Conservation (phyloP, 768 basidiomycete species). For the Kwoniella heveanensis region DNA sequence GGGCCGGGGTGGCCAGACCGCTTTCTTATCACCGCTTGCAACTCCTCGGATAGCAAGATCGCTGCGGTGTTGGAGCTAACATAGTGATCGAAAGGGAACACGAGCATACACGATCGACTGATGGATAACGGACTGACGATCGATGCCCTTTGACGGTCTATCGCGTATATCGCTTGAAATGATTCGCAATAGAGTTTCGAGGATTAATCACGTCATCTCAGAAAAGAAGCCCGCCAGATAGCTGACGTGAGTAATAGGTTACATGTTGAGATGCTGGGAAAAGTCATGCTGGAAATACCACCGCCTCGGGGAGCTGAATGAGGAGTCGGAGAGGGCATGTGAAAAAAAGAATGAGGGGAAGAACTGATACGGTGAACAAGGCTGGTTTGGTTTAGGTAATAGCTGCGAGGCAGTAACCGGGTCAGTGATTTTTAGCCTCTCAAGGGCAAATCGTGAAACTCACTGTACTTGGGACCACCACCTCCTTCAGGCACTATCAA, state of each 20-base stretch:
- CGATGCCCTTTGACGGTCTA: neutral
- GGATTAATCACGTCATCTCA: too few relatives aligned
- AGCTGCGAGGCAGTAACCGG: conserved; percentile 11
- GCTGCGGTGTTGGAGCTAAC: too few relatives aligned
- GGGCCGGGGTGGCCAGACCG: too few relatives aligned
- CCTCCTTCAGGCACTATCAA: conserved; percentile 94
- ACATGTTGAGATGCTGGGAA: conserved; percentile 9
- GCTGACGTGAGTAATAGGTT: too few relatives aligned
- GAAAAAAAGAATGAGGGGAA: neutral
- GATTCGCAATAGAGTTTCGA: too few relatives aligned
- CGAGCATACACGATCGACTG: neutral
- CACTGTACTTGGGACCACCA: conserved; percentile 95
- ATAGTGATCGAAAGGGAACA: neutral
- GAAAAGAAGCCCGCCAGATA: too few relatives aligned
- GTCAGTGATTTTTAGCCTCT: neutral
- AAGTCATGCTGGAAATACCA: conserved; percentile 2
- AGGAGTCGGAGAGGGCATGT: neutral
- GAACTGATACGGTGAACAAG: neutral
- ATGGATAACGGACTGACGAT: neutral
- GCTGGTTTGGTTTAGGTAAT: conserved; percentile 26
- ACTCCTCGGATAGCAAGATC: neutral
- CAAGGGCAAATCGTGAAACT: too few relatives aligned
- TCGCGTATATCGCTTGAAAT: too few relatives aligned
- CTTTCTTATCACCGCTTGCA: too few relatives aligned
- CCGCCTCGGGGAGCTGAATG: too few relatives aligned